Base-by-base conservation (phyloP, 2,329 filamentous ascomycete genomes). In the Penicillium oxalicum region DNA sequence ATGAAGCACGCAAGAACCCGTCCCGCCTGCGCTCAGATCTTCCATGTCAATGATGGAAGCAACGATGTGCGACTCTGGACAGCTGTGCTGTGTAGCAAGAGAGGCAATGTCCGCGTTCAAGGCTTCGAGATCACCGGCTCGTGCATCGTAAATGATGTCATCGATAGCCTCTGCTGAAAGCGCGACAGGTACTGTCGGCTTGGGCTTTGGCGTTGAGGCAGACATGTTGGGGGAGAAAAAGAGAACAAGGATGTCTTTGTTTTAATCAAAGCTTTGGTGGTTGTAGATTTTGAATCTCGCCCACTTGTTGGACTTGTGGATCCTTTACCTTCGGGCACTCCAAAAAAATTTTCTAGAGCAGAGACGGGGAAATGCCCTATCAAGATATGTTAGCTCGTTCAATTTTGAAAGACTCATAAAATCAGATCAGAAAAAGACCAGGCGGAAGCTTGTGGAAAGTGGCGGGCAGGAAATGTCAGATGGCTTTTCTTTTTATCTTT, bases 101-200 rank as follows among this genome's bases (percentile, higher is more conserved):
- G 76, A 73, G 9, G 77, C 70, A 44, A 94, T 75, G 53, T 73
- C 75, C 37, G 71, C 63, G 40, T 78, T 73, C 41, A 97, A 75
- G 26, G 91, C 87, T 13, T 77, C 72, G 49, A 82, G 74, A 55
- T 96, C 91, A 55, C 89, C 89, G 0, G 80, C 78, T 34, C 91
- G 87, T 2, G 90, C 81, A 58, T 88, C 83, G 74, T 95, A 96
- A 58, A 97, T 81, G 56, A 97, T 79, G 70, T 97, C 91, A 67
- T 96, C 91, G 61, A 94, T 85, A 68, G 90, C 82, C 45, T 95
- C 91, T 65, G 87, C 83, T 43, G 80, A 80, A 42, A 91, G 74
- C 27, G 59, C 53, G 48, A 68, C 45, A 41, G 62, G 62, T 45
- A 57, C 51, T 45, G 52, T 51, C 37, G 54, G 50, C 51, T 57